phyloP scores from a whole-genome alignment of 2,329 filamentous ascomycete genomes.

The Colletotrichum sidae region DNA sequence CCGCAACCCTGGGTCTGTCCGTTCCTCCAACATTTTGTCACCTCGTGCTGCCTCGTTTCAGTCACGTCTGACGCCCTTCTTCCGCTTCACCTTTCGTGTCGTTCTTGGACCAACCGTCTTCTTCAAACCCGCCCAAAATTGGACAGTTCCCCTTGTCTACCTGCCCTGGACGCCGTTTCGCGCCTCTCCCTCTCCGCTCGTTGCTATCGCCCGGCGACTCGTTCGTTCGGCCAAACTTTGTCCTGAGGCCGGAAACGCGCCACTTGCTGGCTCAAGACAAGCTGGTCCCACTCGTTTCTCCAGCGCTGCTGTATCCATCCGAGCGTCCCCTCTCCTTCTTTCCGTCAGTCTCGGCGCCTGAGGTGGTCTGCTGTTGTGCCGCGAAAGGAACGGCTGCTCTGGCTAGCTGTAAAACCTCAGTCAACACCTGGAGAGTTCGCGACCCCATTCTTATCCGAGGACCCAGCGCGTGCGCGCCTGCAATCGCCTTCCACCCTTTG shows the following conservation, averaged over 20 bases:
- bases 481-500: slow-evolving; percentile 6
- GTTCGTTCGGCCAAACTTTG: slow-evolving; percentile 19
- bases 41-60: slow-evolving; percentile 18
- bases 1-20: too few relatives aligned
- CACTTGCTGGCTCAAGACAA: slow-evolving; percentile 26
- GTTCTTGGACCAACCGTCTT: neutral
- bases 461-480: slow-evolving; percentile 19
- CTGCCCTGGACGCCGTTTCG: slow-evolving; percentile 3
- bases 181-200: slow-evolving; percentile 10
- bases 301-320: slow-evolving; percentile 32
- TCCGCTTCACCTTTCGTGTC: slow-evolving; percentile 6
- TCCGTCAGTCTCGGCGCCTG: too few relatives aligned
- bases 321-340: slow-evolving; percentile 29
- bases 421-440: slow-evolving; percentile 27
- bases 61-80: slow-evolving; percentile 24
- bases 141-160: too few relatives aligned
- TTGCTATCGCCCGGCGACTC: slow-evolving; percentile 11
- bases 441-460: slow-evolving; percentile 17
- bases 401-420: slow-evolving; percentile 4
- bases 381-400: slow-evolving; percentile 17
- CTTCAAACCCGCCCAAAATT: too few relatives aligned
- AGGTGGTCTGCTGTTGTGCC: slow-evolving; percentile 16
- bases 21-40: neutral
- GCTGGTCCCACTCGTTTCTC: slow-evolving; percentile 37
- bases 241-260: slow-evolving; percentile 32